Evolutionary conservation across 108 stramenopile genomes (phyloP).

Genomic region (Pseudonitzschia multiseries): DNA sequence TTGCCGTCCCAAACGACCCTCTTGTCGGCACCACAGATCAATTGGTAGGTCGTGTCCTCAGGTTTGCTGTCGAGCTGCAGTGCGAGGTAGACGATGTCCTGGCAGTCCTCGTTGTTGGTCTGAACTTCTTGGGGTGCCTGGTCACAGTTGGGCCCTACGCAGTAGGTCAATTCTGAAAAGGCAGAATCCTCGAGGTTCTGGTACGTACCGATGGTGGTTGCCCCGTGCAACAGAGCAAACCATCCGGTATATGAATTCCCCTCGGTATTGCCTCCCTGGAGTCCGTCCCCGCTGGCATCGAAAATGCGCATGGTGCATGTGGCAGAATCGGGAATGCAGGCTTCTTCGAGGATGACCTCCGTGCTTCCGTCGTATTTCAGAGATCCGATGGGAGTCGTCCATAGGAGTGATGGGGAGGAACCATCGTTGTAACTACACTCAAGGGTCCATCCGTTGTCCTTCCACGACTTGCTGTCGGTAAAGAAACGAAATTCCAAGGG

Average conservation of each 20-base stretch:
- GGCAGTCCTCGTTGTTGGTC: constrained; percentile 6
- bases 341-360: constrained; percentile 10
- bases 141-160: constrained; percentile 13
- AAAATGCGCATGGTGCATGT: constrained; percentile 1
- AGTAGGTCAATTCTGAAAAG: constrained; percentile 10
- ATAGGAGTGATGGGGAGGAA: background rate
- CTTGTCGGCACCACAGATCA: background rate
- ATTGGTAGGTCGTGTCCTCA: constrained; percentile 5
- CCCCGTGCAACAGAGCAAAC: constrained; percentile 13
- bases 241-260: constrained; percentile 8
- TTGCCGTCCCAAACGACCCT: background rate
- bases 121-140: constrained; percentile 3
- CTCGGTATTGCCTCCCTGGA: background rate
- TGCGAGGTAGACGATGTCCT: constrained; percentile 8
- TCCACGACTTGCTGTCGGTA: constrained; percentile 8
- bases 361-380: background rate
- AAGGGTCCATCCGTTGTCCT: constrained; percentile 14
- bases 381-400: constrained; percentile 1
- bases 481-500: constrained; percentile 20
- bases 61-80: constrained; percentile 11
- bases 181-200: background rate
- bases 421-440: constrained; percentile 10
- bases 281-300: constrained; percentile 6
- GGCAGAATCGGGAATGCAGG: constrained; percentile 3
- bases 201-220: constrained; percentile 7